Evolutionary conservation across 345 rosid species (phyloP).

Genomic region (Kernera saxatilis): DNA sequence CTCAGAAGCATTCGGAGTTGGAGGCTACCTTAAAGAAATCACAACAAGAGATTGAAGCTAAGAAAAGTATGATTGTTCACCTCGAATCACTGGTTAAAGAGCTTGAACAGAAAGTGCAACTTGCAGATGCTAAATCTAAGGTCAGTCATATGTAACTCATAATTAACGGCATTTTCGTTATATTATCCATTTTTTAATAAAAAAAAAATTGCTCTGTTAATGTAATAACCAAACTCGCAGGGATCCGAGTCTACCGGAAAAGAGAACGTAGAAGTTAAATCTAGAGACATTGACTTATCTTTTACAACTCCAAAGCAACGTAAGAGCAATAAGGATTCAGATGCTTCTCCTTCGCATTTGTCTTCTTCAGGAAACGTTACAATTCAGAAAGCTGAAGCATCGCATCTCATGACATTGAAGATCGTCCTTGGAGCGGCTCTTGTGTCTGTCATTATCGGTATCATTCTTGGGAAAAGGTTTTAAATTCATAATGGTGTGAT

Average conservation of each 20-base stretch:
- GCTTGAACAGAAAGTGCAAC: conserved; percentile 53
- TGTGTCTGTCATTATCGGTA: conserved; percentile 62
- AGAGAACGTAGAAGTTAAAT: conserved; percentile 49
- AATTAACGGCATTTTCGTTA: background rate
- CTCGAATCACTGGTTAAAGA: conserved; percentile 51
- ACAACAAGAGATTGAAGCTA: conserved; percentile 56
- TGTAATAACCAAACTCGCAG: conserved; percentile 27
- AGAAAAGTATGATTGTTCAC: conserved; percentile 35
- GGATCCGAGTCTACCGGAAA: conserved; percentile 26
- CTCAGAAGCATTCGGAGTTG: conserved; percentile 42
- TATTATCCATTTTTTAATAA: background rate
- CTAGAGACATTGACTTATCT: conserved; percentile 54
- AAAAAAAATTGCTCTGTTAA: background rate
- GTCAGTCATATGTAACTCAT: conserved; percentile 32
- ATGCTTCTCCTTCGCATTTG: conserved; percentile 32
- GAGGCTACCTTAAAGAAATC: conserved; percentile 47
- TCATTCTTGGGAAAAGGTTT: conserved; percentile 69
- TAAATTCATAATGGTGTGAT: conserved; percentile 24
- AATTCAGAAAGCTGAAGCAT: conserved; percentile 24
- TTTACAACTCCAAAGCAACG: conserved; percentile 45
- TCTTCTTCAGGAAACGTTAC: conserved; percentile 33
- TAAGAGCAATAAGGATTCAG: conserved; percentile 60
- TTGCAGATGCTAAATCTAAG: conserved; percentile 51
- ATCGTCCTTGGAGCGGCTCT: conserved; percentile 58
- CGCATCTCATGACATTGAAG: conserved; percentile 43